Evolutionary conservation across 2,329 filamentous ascomycete species (phyloP), one percentile per base, ranked within the genome.

Genomic region (Dothiorella sarmentorum): DNA sequence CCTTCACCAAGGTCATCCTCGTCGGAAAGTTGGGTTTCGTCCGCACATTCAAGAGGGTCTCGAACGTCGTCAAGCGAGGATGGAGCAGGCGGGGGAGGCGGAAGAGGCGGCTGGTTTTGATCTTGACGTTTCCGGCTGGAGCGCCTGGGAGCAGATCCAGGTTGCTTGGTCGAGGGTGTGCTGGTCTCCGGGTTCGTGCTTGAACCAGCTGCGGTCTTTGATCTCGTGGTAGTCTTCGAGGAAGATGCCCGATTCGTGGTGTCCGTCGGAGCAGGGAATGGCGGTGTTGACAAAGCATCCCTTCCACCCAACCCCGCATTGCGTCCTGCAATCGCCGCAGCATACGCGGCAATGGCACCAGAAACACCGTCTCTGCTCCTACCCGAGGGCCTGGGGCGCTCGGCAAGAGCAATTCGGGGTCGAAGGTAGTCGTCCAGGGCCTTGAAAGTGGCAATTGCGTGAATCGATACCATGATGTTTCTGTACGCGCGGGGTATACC

Each of bases 361-460:
- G 85, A 82, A 26, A 91, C 76, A 1, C 86, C 84, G 56, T 78
- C 87, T 70, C 76, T 77, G 63, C 75, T 76, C 62, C 87, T 82
- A 15, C 57, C 57, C 27, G 82, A 79, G 9, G 78, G 79, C 42
- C 86, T 82, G 11, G 89, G 84, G 18, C 90, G 85, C 63, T 96
- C 91, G 3, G 89, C 85, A 13, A 94, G 72, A 66, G 82, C 91
- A 60, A 99, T 96, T 61, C 93, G 85, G 7, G 94, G 94, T 35
- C 94, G 87, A 42, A 99, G 80, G 71, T 97, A 99, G 70, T 99
- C 94, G 69, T 97, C 94, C 22, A 99, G 78, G 0, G 93, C 90
- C 72, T 97, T 97, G 78, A 99, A 97, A 0, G 92, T 97, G 2
- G 94, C 93, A 68, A 99, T 97, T 15, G 94, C 94, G 71, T 99